These are phyloP conservation scores for Angomonas ambiguus DNA, from an alignment of 208 protist species.

Conservation along the genomic window DNA sequence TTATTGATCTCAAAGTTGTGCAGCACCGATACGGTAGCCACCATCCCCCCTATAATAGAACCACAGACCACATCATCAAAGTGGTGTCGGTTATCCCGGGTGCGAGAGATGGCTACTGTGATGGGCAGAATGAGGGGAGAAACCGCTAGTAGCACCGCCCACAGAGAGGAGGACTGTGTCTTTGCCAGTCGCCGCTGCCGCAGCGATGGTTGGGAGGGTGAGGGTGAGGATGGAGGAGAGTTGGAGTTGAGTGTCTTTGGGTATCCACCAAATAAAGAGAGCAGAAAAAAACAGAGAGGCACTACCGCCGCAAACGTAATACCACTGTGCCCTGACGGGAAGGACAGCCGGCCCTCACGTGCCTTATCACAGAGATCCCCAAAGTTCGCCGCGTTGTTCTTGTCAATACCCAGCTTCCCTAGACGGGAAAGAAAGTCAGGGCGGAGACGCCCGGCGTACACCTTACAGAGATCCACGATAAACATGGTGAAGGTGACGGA, in stretches of 20 bases:
- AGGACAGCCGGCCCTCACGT: conserved; percentile 23
- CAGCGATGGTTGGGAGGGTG: too few relatives aligned
- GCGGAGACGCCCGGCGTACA: conserved; percentile 58
- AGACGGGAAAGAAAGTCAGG: conserved; percentile 62
- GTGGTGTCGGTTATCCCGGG: conserved; percentile 55
- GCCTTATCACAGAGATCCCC: conserved; percentile 25
- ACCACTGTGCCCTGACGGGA: conserved; percentile 42
- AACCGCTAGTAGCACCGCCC: not conserved
- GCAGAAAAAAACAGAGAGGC: conserved; percentile 26
- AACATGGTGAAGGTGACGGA: conserved; percentile 34
- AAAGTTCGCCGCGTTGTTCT: conserved; percentile 5
- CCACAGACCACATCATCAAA: conserved; percentile 59
- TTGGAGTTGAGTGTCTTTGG: not conserved
- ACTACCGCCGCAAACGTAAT: conserved; percentile 35
- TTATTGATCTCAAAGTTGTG: conserved; percentile 6
- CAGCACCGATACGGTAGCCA: conserved; percentile 19
- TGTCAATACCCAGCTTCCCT: not conserved
- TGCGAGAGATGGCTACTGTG: conserved; percentile 46
- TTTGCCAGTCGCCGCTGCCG: not conserved
- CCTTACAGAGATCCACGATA: conserved; percentile 46
- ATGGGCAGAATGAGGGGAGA: conserved; percentile 30
- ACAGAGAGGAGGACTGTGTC: not conserved
- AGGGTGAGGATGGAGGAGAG: too few relatives aligned
- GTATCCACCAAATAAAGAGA: not conserved
- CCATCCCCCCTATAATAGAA: conserved; percentile 32